Conservation (phyloP, 129 eudicot genomes). For the Heracleum sosnowskyi region DNA sequence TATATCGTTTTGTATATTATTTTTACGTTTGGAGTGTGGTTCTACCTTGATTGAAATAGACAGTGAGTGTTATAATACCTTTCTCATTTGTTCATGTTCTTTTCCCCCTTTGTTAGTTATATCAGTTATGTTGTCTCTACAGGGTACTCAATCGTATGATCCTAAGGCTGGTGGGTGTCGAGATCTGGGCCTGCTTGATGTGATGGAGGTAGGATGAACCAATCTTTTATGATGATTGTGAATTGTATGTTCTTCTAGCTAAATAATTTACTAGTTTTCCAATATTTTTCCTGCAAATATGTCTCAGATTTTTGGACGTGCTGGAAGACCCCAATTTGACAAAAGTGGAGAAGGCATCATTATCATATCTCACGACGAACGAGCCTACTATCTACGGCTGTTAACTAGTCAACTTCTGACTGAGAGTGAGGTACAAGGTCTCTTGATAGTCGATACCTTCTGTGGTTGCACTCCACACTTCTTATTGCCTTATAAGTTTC, state of each 20-base stretch:
- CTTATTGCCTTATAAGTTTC: neutral
- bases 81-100: conserved; percentile 28
- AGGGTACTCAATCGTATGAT: conserved; percentile 98
- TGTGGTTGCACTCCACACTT: neutral
- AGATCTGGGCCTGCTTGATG: conserved; percentile 98
- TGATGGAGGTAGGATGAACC: conserved; percentile 68
- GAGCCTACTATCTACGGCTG: conserved; percentile 83
- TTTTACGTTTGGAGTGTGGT: neutral
- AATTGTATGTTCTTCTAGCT: conserved; percentile 15
- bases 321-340: conserved; percentile 98
- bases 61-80: neutral
- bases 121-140: conserved; percentile 20
- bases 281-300: conserved; percentile 9
- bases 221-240: conserved; percentile 7
- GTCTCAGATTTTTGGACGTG: conserved; percentile 92
- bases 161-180: conserved; percentile 99
- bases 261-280: conserved; percentile 13
- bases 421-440: conserved; percentile 77
- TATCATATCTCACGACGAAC: conserved; percentile 83
- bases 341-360: conserved; percentile 99
- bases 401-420: conserved; percentile 96
- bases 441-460: neutral
- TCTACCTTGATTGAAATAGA: neutral
- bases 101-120: neutral
- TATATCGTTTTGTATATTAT: no score